Percentiles rank a stretch among this genome's conserved stretches.
phyloP scores from a whole-genome alignment of 176 grass and related monocot genomes.

The Dactylis glomerata region DNA sequence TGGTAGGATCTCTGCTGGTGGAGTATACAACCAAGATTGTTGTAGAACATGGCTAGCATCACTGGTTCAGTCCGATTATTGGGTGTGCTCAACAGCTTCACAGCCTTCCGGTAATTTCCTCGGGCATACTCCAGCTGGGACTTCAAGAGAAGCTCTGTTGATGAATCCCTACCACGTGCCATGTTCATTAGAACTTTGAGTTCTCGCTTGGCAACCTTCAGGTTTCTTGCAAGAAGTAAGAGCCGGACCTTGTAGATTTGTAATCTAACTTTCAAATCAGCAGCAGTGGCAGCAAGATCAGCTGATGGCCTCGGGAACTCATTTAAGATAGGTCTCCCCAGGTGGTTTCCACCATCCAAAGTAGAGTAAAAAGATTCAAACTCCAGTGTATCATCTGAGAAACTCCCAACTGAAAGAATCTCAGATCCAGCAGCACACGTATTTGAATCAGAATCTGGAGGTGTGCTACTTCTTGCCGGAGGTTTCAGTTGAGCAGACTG shows the following conservation, averaged over 20 bases:
- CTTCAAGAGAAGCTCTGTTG: slow-evolving; percentile 78
- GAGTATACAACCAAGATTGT: slow-evolving; percentile 90
- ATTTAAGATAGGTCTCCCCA: slow-evolving; percentile 50
- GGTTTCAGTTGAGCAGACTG: slow-evolving; percentile 51
- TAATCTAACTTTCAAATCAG: slow-evolving; percentile 81
- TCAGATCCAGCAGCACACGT: slow-evolving; percentile 47
- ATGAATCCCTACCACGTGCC: slow-evolving; percentile 91
- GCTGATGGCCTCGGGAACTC: slow-evolving; percentile 63
- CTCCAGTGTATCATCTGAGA: slow-evolving; percentile 72
- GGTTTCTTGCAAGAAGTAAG: slow-evolving; percentile 77
- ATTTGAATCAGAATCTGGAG: slow-evolving; percentile 50
- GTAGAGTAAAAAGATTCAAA: slow-evolving; percentile 76
- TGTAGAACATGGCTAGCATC: slow-evolving; percentile 75
- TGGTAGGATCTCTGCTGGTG: slow-evolving; percentile 80
- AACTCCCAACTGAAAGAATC: slow-evolving; percentile 50
- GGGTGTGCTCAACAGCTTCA: slow-evolving; percentile 77
- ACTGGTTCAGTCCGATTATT: slow-evolving; percentile 78
- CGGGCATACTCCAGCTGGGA: slow-evolving; percentile 95
- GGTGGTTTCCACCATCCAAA: slow-evolving; percentile 60
- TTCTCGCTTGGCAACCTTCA: slow-evolving; percentile 91
- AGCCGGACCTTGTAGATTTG: slow-evolving; percentile 91
- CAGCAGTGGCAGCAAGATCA: slow-evolving; percentile 65
- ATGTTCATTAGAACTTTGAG: slow-evolving; percentile 99
- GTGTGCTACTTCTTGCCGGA: slow-evolving; percentile 43
- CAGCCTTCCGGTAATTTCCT: slow-evolving; percentile 85